These are phyloP conservation scores for Staphylotrichum longicolle DNA, from an alignment of 495 filamentous ascomycete genomes.

Conservation along the genomic window DNA sequence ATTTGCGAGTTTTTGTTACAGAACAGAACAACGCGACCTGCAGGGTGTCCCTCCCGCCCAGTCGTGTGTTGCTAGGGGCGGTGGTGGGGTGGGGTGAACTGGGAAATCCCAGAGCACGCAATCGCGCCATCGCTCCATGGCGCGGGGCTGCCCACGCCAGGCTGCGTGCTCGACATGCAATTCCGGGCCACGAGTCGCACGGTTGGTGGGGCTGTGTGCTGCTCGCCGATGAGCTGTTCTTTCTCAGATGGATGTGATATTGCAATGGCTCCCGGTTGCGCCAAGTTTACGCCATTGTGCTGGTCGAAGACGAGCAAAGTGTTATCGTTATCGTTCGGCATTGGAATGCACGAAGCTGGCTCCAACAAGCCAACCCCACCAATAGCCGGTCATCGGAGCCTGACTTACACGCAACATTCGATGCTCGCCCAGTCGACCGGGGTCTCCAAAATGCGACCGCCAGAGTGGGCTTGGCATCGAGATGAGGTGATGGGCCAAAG, in stretches of 20 bases:
- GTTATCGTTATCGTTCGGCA: constrained; percentile 3
- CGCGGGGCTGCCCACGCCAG: constrained; percentile 28
- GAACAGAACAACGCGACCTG: neutral
- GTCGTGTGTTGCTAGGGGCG: constrained; percentile 3
- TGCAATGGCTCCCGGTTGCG: no score
- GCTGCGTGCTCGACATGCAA: no score
- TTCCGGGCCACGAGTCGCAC: neutral
- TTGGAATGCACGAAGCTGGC: no score
- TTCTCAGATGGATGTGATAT: no score
- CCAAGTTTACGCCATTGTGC: neutral
- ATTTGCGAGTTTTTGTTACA: constrained; percentile 18
- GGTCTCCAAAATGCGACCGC: no score
- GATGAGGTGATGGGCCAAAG: no score
- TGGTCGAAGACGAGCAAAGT: neutral
- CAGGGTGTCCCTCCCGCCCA: neutral
- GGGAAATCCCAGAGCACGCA: constrained; percentile 31
- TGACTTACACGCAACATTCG: neutral
- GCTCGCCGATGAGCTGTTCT: no score
- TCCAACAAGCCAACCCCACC: neutral
- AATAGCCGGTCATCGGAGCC: constrained; percentile 13
- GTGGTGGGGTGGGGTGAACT: constrained; percentile 31
- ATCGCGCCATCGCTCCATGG: constrained; percentile 36
- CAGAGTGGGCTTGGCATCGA: neutral
- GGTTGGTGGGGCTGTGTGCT: neutral
- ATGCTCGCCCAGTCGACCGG: no score